Evolutionary conservation across 2,329 filamentous ascomycete genomes (phyloP).

Genomic region (Pseudogymnoascus verrucosus): DNA sequence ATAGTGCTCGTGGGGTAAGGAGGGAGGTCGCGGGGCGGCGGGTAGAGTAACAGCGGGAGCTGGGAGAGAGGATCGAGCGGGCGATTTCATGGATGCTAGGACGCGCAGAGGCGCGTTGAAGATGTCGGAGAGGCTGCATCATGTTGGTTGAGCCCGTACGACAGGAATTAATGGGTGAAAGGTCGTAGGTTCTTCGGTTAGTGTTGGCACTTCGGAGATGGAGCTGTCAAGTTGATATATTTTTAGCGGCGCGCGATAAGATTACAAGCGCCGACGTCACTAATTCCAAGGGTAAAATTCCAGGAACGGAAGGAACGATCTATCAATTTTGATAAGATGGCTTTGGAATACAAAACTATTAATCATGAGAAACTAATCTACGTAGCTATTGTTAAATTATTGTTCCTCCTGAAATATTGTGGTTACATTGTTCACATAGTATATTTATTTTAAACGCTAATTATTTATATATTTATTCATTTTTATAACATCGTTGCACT

Average conservation of each 20-base stretch:
- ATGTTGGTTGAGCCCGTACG: not conserved
- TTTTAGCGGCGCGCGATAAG: slow-evolving; percentile 3
- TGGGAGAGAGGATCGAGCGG: not conserved
- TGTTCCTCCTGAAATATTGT: too few relatives aligned
- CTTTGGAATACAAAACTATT: not conserved
- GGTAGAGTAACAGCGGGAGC: not conserved
- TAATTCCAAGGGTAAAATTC: not conserved
- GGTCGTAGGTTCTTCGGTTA: not conserved
- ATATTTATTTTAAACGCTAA: not conserved
- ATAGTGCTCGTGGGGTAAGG: not conserved
- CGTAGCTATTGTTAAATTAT: not conserved
- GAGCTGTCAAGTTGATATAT: not conserved
- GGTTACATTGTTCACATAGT: not conserved
- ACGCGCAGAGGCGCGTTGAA: not conserved
- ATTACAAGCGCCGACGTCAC: slow-evolving; percentile 2
- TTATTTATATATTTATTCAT: not conserved
- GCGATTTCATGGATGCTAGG: slow-evolving; percentile 5
- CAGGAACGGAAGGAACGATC: not conserved
- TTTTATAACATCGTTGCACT: not conserved
- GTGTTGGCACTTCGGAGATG: not conserved
- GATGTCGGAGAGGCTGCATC: not conserved
- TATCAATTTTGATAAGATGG: not conserved
- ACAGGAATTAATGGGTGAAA: not conserved
- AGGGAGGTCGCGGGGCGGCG: not conserved
- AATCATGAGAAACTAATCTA: not conserved